Conservation (phyloP, 495 filamentous ascomycete species). For the Hypoxylon lenormandii region DNA sequence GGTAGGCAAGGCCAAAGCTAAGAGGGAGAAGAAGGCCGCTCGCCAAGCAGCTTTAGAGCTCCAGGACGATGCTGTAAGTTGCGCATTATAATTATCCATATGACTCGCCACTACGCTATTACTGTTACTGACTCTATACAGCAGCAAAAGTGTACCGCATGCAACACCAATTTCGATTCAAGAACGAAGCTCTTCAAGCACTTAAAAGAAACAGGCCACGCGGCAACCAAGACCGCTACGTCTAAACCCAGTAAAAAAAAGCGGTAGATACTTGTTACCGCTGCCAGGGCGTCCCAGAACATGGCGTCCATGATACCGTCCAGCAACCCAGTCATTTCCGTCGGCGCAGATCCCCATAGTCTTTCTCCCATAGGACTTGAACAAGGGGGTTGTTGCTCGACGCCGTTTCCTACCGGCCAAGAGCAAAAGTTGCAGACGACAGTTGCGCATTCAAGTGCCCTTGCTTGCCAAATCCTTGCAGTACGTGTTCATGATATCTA, state of each 20-base stretch:
- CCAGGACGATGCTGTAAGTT: constrained; percentile 54
- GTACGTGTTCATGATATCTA: constrained; percentile 41
- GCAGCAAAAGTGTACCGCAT: constrained; percentile 68
- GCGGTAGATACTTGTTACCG: constrained; percentile 41
- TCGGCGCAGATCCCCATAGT: not conserved
- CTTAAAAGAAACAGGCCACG: constrained; percentile 73
- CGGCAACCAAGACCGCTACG: constrained; percentile 59
- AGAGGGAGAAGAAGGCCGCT: constrained; percentile 82
- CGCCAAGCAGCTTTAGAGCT: constrained; percentile 62
- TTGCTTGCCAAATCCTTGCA: constrained; percentile 19
- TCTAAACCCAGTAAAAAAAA: constrained; percentile 54
- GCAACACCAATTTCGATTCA: constrained; percentile 71
- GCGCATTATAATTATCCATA: not conserved
- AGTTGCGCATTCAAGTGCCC: not conserved
- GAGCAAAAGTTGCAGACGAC: constrained; percentile 9
- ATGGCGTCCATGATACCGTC: constrained; percentile 6
- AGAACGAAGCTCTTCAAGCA: constrained; percentile 80
- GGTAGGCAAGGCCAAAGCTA: constrained; percentile 88
- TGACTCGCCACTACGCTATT: constrained; percentile 2
- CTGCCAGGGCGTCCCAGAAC: constrained; percentile 4
- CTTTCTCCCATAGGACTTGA: not conserved
- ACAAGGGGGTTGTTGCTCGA: constrained; percentile 1
- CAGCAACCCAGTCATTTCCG: constrained; percentile 14
- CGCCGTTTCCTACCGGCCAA: not conserved
- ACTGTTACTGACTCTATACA: constrained; percentile 4